Base-by-base conservation (phyloP, 2,329 filamentous ascomycete genomes). In the Lachnellula hyalina region DNA sequence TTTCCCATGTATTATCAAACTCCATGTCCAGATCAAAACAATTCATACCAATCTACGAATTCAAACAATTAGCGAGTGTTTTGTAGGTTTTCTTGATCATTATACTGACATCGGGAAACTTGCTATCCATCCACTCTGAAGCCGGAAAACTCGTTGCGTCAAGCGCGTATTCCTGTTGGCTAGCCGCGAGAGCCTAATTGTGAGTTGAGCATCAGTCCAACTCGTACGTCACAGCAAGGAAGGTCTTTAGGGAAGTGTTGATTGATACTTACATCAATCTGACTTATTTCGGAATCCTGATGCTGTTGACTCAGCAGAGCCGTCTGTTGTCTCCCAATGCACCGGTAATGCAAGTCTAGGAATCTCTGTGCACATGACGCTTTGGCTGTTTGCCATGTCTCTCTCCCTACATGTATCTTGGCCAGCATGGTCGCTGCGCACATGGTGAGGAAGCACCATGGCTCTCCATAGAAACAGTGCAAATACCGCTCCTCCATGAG, bases 381-480 rank as follows among this genome's bases (percentile, higher is more conserved):
- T 67, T 83, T 84, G 54, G 82, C 81, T 7, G 73, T 73, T 60
- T 83, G 79, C 15, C 77, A 66, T 7, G 80, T 76, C 71, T 83
- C 84, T 55, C 76, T 76, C 28, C 78, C 80, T 14, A 84, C 71
- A 57, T 85, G 81, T 0, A 80, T 78, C 66, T 84, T 80, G 23
- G 84, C 72, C 9, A 85, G 72, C 3, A 81, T 82, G 25, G 79
- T 73, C 1, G 81, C 80, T 3, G 81, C 79, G 60, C 81, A 84
- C 77, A 84, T 82, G 65, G 83, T 83, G 53, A 78, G 81, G 67
- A 84, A 83, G 17, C 80, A 80, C 82, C 82, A 84, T 0, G 82
- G 81, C 64, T 85, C 82, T 15, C 81, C 81, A 58, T 80, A 41
- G 23, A 32, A 48, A 19, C 21, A 83, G n/a, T 81, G 73, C 23